These are phyloP conservation scores for Oryza brachyantha DNA, from an alignment of 176 grass and related monocot genomes.

Conservation along the genomic window DNA sequence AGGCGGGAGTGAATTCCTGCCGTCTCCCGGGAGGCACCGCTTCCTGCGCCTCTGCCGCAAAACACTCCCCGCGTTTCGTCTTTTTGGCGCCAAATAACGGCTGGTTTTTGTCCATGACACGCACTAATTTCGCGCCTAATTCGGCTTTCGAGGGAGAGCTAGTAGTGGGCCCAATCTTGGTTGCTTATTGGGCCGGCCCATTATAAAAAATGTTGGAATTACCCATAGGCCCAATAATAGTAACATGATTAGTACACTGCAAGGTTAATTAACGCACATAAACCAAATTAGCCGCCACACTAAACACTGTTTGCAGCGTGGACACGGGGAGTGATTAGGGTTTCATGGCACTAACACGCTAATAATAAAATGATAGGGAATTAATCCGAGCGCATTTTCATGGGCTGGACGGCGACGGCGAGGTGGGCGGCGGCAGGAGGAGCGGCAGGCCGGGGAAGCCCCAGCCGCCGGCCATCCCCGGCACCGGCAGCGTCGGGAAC, in stretches of 20 bases:
- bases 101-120: not conserved
- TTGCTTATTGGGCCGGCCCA: too few relatives aligned
- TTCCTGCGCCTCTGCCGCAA: not conserved
- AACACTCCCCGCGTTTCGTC: not conserved
- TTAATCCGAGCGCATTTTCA: too few relatives aligned
- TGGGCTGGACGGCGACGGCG: not conserved
- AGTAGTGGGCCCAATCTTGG: too few relatives aligned
- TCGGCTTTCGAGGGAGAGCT: too few relatives aligned
- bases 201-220: too few relatives aligned
- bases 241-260: too few relatives aligned
- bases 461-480: not conserved
- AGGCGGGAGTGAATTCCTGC: conserved; percentile 14
- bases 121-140: not conserved
- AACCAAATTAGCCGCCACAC: too few relatives aligned
- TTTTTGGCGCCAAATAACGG: not conserved
- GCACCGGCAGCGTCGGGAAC: not conserved
- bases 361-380: too few relatives aligned
- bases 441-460: not conserved
- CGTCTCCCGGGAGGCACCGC: conserved; percentile 4
- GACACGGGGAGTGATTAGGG: not conserved
- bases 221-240: too few relatives aligned
- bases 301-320: too few relatives aligned
- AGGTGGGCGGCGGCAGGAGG: not conserved
- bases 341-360: too few relatives aligned
- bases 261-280: too few relatives aligned